Evolutionary conservation across 1,284 basidiomycete species (phyloP).

Genomic region (Meira nashicola): DNA sequence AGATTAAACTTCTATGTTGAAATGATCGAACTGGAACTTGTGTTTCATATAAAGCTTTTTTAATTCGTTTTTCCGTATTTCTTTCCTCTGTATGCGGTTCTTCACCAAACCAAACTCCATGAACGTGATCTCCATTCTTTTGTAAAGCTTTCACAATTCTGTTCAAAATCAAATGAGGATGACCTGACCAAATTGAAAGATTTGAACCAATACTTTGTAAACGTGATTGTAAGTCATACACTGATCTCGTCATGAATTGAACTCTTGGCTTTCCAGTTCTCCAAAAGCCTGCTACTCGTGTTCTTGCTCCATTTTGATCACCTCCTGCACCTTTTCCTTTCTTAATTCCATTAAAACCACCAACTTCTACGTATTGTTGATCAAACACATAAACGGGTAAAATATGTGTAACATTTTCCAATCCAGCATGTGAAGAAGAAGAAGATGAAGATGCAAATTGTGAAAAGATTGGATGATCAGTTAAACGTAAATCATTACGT

Average conservation of each 20-base stretch:
- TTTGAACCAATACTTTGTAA: slow-evolving; percentile 26
- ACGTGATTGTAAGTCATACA: slow-evolving; percentile 30
- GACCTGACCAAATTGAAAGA: slow-evolving; percentile 38
- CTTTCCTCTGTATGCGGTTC: slow-evolving; percentile 42
- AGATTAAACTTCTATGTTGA: slow-evolving; percentile 7
- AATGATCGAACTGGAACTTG: slow-evolving; percentile 3
- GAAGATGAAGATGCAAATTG: slow-evolving; percentile 4
- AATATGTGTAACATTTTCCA: slow-evolving; percentile 37
- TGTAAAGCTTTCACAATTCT: slow-evolving; percentile 53
- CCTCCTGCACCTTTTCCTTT: slow-evolving; percentile 22
- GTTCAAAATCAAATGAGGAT: slow-evolving; percentile 35
- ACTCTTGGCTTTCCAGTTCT: slow-evolving; percentile 29
- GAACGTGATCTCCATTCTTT: slow-evolving; percentile 53
- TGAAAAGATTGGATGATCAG: slow-evolving; percentile 42
- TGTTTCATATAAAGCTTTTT: slow-evolving; percentile 1
- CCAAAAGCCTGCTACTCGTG: slow-evolving; percentile 32
- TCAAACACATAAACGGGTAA: slow-evolving; percentile 42
- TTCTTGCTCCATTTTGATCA: slow-evolving; percentile 26
- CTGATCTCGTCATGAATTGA: slow-evolving; percentile 33
- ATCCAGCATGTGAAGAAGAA: slow-evolving; percentile 7
- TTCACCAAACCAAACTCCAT: slow-evolving; percentile 56
- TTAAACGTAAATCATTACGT: slow-evolving; percentile 39
- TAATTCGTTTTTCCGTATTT: slow-evolving; percentile 26
- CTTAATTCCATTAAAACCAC: slow-evolving; percentile 25
- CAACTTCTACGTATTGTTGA: slow-evolving; percentile 32